A percentile compares a stretch with the other conserved stretches of the same genome.
Evolutionary conservation across 495 filamentous ascomycete species (phyloP).

Genomic region (Neurospora sp.): DNA sequence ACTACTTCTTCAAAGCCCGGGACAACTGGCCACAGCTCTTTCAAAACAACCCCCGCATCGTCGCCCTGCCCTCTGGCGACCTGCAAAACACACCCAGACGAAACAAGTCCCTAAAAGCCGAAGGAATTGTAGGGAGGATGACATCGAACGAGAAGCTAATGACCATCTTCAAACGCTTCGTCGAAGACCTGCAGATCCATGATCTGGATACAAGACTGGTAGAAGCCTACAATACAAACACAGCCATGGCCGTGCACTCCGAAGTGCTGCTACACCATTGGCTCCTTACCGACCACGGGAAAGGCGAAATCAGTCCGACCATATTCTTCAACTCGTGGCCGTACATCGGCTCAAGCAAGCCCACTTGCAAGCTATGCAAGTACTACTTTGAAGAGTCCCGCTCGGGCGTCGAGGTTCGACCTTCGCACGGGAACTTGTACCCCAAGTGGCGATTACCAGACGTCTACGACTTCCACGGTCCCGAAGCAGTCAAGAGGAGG

Average conservation of each 20-base stretch:
- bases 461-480: background rate
- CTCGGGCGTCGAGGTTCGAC: background rate
- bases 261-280: slow-evolving; percentile 5
- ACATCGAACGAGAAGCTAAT: background rate
- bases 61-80: background rate
- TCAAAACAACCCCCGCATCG: background rate
- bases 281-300: background rate
- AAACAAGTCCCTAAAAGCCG: background rate
- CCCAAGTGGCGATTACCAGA: slow-evolving; percentile 13
- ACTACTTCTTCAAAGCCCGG: background rate
- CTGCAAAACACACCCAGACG: background rate
- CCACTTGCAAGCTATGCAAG: slow-evolving; percentile 17
- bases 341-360: slow-evolving; percentile 23
- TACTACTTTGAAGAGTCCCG: slow-evolving; percentile 11
- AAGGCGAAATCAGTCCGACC: background rate
- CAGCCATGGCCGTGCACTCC: slow-evolving; percentile 6
- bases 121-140: slow-evolving; percentile 5
- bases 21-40: slow-evolving; percentile 7
- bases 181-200: background rate
- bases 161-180: background rate
- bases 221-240: background rate
- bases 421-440: slow-evolving; percentile 11
- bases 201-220: background rate
- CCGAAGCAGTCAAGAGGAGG: background rate
- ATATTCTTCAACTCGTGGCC: slow-evolving; percentile 13